Evolutionary conservation across 2,329 filamentous ascomycete species (phyloP).

Genomic region (Beauveria caledonica): DNA sequence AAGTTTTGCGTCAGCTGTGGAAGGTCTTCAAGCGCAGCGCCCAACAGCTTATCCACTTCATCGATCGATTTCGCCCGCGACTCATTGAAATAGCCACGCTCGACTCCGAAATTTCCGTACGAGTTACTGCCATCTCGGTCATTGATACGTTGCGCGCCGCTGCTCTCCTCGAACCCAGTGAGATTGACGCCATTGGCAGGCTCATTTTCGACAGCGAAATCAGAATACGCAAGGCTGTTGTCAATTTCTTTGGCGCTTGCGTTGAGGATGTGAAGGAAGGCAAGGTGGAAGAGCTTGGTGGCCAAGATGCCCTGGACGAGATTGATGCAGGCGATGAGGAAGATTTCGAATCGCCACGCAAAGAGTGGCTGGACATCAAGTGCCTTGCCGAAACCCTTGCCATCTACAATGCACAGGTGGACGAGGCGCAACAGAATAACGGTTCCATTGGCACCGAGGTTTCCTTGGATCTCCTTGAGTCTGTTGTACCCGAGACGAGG

Average conservation of each 20-base stretch:
- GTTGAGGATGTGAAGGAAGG: slow-evolving; percentile 73
- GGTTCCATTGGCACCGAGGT: slow-evolving; percentile 39
- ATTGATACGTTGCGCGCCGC: slow-evolving; percentile 75
- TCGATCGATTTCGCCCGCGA: slow-evolving; percentile 79
- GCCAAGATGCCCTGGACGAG: slow-evolving; percentile 69
- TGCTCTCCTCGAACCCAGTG: slow-evolving; percentile 81
- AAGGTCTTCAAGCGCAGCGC: slow-evolving; percentile 73
- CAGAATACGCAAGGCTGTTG: slow-evolving; percentile 78
- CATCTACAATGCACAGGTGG: slow-evolving; percentile 66
- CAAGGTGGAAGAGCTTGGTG: slow-evolving; percentile 77
- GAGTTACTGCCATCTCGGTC: slow-evolving; percentile 71
- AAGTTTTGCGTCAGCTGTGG: slow-evolving; percentile 76
- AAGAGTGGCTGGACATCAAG: slow-evolving; percentile 87
- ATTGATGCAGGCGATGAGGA: slow-evolving; percentile 65
- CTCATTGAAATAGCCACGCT: slow-evolving; percentile 87
- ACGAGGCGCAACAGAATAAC: slow-evolving; percentile 43
- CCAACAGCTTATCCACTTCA: slow-evolving; percentile 82
- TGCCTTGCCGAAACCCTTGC: slow-evolving; percentile 77
- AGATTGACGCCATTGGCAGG: slow-evolving; percentile 81
- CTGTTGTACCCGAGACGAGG: slow-evolving; percentile 64
- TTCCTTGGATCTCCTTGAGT: slow-evolving; percentile 49
- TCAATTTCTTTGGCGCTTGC: slow-evolving; percentile 82
- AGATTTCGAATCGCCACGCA: slow-evolving; percentile 65
- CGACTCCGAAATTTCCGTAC: slow-evolving; percentile 73
- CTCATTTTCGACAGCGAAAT: slow-evolving; percentile 84